These are phyloP conservation scores for Bonia amplexicaulis DNA, from an alignment of 176 grass and related monocot species.

Conservation along the genomic window DNA sequence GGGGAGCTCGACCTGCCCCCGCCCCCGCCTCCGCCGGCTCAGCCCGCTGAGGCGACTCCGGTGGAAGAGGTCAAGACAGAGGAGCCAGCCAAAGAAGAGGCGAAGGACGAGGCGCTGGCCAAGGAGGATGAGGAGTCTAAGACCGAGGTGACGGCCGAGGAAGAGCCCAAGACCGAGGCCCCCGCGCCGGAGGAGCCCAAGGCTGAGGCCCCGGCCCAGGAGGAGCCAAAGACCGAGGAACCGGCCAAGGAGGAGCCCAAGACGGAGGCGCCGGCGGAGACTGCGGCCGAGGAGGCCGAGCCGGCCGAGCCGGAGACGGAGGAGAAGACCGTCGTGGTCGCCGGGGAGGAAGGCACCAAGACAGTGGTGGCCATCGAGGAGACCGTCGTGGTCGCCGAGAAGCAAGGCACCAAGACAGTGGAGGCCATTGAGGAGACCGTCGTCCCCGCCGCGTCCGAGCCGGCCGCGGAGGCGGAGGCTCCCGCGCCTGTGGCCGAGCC, in stretches of 20 bases:
- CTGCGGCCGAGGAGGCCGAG: slow-evolving; percentile 18
- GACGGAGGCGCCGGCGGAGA: not conserved
- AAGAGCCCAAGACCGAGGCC: not conserved
- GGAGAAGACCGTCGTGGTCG: slow-evolving; percentile 1
- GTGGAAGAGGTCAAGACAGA: slow-evolving; percentile 10
- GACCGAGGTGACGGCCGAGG: not conserved
- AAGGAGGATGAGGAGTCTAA: not conserved
- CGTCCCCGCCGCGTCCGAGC: not conserved
- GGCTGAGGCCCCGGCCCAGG: not conserved
- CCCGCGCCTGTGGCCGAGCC: not conserved
- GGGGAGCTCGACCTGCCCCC: slow-evolving; percentile 45
- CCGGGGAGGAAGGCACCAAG: slow-evolving; percentile 16
- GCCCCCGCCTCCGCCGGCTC: not conserved
- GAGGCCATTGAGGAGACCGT: slow-evolving; percentile 35
- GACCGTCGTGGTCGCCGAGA: slow-evolving; percentile 12
- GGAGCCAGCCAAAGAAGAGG: slow-evolving; percentile 8
- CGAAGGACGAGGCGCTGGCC: not conserved
- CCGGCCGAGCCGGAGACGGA: slow-evolving; percentile 12
- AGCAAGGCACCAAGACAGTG: slow-evolving; percentile 9
- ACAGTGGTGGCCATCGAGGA: slow-evolving; percentile 20
- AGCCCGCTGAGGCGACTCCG: not conserved
- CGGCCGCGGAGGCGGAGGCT: not conserved
- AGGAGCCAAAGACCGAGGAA: not conserved
- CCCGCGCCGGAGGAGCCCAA: not conserved
- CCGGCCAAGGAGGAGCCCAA: slow-evolving; percentile 14